phyloP scores from a whole-genome alignment of 2,329 filamentous ascomycete species.

The Rosellinia necatrix region DNA sequence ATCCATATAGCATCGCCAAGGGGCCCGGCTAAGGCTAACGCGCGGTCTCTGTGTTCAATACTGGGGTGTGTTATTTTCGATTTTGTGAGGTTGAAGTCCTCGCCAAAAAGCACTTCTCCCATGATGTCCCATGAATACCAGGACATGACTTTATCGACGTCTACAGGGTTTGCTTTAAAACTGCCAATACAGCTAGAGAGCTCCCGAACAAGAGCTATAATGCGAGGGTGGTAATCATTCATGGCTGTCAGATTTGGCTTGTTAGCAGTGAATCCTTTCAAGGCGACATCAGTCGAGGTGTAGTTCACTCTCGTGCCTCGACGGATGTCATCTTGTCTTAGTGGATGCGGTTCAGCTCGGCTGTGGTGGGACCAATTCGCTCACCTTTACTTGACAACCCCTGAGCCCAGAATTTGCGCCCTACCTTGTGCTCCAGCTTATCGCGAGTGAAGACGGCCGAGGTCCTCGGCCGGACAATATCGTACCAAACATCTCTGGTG shows the following conservation, averaged over 20 bases:
- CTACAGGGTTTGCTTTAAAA: constrained; percentile 11
- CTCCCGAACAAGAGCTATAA: constrained; percentile 14
- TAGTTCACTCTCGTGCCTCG: no score
- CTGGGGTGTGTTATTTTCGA: constrained; percentile 19
- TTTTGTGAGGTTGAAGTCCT: constrained; percentile 25
- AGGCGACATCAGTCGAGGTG: no score
- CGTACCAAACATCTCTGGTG: constrained; percentile 31
- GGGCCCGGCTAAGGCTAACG: constrained; percentile 26
- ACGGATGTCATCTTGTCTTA: no score
- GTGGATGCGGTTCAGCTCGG: no score
- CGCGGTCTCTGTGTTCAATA: constrained; percentile 26
- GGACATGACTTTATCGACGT: constrained; percentile 28
- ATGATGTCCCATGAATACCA: constrained; percentile 31
- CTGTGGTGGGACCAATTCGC: neutral
- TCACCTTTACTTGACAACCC: constrained; percentile 27
- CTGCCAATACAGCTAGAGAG: constrained; percentile 22
- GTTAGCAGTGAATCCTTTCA: neutral
- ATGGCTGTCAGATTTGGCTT: constrained; percentile 12
- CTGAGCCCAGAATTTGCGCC: constrained; percentile 28
- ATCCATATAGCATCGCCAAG: constrained; percentile 29
- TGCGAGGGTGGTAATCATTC: constrained; percentile 29
- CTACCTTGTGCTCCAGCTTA: constrained; percentile 25
- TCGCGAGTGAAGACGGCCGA: constrained; percentile 32
- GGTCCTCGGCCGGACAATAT: constrained; percentile 26
- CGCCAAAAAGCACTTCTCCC: constrained; percentile 29